Conservation (phyloP, 2,329 filamentous ascomycete species). For the Microsporum ferrugineum region DNA sequence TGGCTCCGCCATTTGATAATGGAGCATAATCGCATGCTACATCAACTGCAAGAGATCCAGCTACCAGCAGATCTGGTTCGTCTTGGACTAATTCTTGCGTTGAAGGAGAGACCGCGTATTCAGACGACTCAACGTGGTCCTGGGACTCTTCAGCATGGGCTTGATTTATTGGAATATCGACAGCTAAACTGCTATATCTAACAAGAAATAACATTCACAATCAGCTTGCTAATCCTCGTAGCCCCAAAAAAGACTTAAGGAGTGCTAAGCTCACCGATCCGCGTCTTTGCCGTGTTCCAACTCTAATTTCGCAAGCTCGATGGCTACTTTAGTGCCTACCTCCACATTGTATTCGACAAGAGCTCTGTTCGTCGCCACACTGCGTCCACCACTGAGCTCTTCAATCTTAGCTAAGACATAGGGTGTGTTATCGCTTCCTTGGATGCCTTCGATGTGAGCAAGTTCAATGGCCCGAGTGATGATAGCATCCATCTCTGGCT, state of each 20-base stretch:
- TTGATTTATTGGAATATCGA: conserved; percentile 16
- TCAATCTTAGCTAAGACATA: conserved; percentile 70
- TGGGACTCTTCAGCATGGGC: not conserved
- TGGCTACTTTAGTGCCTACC: conserved; percentile 53
- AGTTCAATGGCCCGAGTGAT: conserved; percentile 59
- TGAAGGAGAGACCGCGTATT: not conserved
- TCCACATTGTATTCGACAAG: conserved; percentile 57
- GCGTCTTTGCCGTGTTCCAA: conserved; percentile 18
- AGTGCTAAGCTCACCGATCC: conserved; percentile 30
- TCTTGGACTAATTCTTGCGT: not conserved
- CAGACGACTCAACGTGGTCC: not conserved
- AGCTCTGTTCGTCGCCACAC: conserved; percentile 61
- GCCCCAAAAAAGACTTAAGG: conserved; percentile 11
- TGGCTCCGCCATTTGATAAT: conserved; percentile 25
- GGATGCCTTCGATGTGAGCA: conserved; percentile 52
- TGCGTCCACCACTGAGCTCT: conserved; percentile 61
- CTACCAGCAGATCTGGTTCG: conserved; percentile 62
- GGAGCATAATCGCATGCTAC: conserved; percentile 67
- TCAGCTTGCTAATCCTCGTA: conserved; percentile 22
- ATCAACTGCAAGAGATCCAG: conserved; percentile 82
- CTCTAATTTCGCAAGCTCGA: conserved; percentile 49
- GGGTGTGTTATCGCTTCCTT: conserved; percentile 70
- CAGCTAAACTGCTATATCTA: conserved; percentile 12
- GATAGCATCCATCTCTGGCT: conserved; percentile 55
- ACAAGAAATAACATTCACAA: conserved; percentile 19